Evolutionary conservation across 768 basidiomycete genomes (phyloP), one percentile per base, ranked within the genome.

Genomic region (Tubosaeta sp.): DNA sequence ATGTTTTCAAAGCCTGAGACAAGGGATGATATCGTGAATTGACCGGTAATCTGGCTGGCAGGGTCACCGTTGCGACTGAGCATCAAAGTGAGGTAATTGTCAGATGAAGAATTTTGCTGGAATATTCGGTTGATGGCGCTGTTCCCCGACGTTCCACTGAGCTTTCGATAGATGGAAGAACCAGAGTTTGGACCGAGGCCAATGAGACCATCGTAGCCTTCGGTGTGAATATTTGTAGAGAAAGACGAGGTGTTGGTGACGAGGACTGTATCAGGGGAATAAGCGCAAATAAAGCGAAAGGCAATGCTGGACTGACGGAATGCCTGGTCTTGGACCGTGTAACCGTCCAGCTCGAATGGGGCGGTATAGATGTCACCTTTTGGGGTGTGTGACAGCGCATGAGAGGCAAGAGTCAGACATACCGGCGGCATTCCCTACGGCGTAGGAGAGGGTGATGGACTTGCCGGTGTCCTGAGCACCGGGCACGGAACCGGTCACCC

Each of bases 151-250:
- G 63, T 57, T 9, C 67, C 70, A 55, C 73, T 74, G 39, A 88
- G 63, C 49, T 80, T 81, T 54, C 82, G 74, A 52, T 74, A 76
- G 55, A 91, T 79, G 38, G 78, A 71, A 46, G 86, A 88, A 42
- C 83, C 86, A 25, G 77, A 67, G 70, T 87, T 87, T 29, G 88
- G 88, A n/a, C 88, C 88, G 16, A 91, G 78, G 22, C 88, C 88
- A 27, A 91, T 72, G 17, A 91, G 79, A 37, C 88, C 88, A 51
- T 83, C 77, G 57, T 82, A 86, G 0, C 82, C 85, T 61, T 86
- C 79, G 3, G 75, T 45, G 33, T 76, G 68, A 61, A 86, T 82
- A 59, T 87, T 69, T 14, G 76, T 67, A 5, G 85, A 80, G 65
- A 91, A 88, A 10, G 78, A 74, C 41, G 79, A 80, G 5, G 83